Evolutionary conservation across 2,329 filamentous ascomycete species (phyloP).

Genomic region (Curvularia eragrostidis): DNA sequence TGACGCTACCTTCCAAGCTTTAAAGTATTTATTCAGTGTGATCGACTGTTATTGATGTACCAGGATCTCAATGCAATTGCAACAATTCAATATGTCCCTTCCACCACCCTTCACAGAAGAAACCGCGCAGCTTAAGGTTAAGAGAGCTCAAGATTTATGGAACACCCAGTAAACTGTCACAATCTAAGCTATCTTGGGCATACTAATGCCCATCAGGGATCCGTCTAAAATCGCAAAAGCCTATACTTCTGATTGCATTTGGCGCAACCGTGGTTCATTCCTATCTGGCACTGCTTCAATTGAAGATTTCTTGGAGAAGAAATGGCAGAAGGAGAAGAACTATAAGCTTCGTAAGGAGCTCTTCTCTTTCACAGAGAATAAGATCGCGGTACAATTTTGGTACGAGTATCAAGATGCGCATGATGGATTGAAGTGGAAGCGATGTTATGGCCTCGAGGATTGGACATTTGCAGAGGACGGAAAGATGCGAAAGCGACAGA

Average conservation of each 20-base stretch:
- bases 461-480: conserved; percentile 77
- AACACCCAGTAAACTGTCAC: conserved; percentile 68
- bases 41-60: too few species aligned
- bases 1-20: too few species aligned
- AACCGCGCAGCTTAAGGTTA: conserved; percentile 77
- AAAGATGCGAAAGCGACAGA: conserved; percentile 74
- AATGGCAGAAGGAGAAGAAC: conserved; percentile 75
- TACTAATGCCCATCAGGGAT: too few species aligned
- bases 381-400: conserved; percentile 90
- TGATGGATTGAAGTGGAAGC: conserved; percentile 68
- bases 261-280: conserved; percentile 79
- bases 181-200: too few species aligned
- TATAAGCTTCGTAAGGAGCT: conserved; percentile 84
- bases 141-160: conserved; percentile 85
- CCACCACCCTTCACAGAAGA: conserved; percentile 77
- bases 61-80: too few species aligned
- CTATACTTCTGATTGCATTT: conserved; percentile 81
- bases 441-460: conserved; percentile 84
- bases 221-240: conserved; percentile 64
- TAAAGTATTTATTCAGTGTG: too few species aligned
- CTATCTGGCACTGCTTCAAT: conserved; percentile 74
- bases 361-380: conserved; percentile 76
- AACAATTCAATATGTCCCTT: conserved; percentile 55
- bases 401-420: conserved; percentile 76
- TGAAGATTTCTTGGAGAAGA: conserved; percentile 69